A percentile compares a stretch with the other conserved stretches of the same genome.
Conservation (phyloP, 805 yeast species). For the Wickerhamiella spandovensis region DNA sequence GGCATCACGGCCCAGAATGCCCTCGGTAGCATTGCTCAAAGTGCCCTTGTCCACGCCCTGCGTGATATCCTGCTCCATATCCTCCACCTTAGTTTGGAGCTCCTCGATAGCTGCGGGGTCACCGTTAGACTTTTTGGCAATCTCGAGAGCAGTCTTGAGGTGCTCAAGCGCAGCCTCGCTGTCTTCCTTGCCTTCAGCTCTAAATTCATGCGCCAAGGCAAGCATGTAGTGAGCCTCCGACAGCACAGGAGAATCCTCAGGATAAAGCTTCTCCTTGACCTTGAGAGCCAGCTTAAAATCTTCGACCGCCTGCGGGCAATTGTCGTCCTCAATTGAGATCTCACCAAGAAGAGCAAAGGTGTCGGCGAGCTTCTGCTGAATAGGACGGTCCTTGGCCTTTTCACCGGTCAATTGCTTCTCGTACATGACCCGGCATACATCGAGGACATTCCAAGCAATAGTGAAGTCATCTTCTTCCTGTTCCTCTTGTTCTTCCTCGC, state of each 20-base stretch:
- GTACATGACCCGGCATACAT: conserved; percentile 58
- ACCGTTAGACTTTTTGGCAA: conserved; percentile 28
- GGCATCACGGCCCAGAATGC: conserved; percentile 16
- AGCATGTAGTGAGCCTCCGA: conserved; percentile 74
- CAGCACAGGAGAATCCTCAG: conserved; percentile 39
- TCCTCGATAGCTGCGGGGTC: conserved; percentile 23
- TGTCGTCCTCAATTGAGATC: conserved; percentile 72
- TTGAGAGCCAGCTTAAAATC: conserved; percentile 52
- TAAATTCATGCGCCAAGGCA: conserved; percentile 65
- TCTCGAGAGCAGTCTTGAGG: conserved; percentile 30
- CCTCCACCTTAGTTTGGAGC: conserved; percentile 19
- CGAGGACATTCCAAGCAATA: conserved; percentile 58
- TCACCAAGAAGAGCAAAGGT: conserved; percentile 76
- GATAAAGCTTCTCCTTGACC: conserved; percentile 40
- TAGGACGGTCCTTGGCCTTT: conserved; percentile 20
- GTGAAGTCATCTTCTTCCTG: conserved; percentile 63
- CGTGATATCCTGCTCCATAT: conserved; percentile 12
- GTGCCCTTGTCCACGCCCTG: conserved; percentile 8
- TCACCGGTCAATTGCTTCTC: conserved; percentile 31
- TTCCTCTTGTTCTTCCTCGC: conserved; percentile 24
- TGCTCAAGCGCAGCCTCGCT: conserved; percentile 40
- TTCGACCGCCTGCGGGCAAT: conserved; percentile 60
- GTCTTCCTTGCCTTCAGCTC: conserved; percentile 42
- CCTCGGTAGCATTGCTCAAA: conserved; percentile 8
- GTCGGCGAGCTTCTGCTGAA: conserved; percentile 50